Conservation (phyloP, 169 alveolate genomes). For the Eimeria falciformis region DNA sequence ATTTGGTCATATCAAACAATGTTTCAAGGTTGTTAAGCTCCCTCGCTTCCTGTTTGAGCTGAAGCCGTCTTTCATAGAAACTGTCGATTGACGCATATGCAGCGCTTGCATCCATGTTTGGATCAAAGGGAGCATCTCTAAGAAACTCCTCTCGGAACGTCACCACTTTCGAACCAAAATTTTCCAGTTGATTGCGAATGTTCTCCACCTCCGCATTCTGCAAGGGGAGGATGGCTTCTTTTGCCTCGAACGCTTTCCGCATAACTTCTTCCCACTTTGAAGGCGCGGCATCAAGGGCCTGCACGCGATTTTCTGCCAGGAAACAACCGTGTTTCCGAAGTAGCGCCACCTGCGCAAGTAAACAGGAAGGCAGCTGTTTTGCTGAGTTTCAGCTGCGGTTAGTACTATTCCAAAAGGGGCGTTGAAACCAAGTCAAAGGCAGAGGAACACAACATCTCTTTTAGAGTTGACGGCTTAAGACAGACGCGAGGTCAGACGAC, state of each 20-base stretch:
- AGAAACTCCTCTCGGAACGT: conserved; percentile 89
- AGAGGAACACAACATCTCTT: background rate
- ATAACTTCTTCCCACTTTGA: conserved; percentile 91
- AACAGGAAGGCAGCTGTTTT: no score
- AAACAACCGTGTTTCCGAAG: conserved; percentile 67
- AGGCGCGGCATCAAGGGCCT: conserved; percentile 90
- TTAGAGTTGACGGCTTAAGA: no score
- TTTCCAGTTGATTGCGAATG: conserved; percentile 87
- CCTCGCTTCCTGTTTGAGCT: conserved; percentile 89
- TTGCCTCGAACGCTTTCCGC: conserved; percentile 90
- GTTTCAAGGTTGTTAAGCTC: conserved; percentile 94
- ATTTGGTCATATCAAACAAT: conserved; percentile 94
- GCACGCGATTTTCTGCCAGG: conserved; percentile 88
- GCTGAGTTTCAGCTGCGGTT: no score
- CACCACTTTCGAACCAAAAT: conserved; percentile 87
- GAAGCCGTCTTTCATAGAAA: conserved; percentile 85
- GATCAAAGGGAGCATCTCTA: conserved; percentile 85
- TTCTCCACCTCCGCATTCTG: conserved; percentile 89
- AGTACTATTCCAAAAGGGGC: no score
- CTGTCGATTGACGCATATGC: conserved; percentile 83
- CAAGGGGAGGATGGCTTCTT: conserved; percentile 90
- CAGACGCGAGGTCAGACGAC: no score
- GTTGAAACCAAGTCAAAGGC: no score
- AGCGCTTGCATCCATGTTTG: conserved; percentile 63
- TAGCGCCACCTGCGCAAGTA: conserved; percentile 63